These are phyloP conservation scores for Phytophthora fragariae DNA, from an alignment of 352 stramenopile species.

Conservation along the genomic window DNA sequence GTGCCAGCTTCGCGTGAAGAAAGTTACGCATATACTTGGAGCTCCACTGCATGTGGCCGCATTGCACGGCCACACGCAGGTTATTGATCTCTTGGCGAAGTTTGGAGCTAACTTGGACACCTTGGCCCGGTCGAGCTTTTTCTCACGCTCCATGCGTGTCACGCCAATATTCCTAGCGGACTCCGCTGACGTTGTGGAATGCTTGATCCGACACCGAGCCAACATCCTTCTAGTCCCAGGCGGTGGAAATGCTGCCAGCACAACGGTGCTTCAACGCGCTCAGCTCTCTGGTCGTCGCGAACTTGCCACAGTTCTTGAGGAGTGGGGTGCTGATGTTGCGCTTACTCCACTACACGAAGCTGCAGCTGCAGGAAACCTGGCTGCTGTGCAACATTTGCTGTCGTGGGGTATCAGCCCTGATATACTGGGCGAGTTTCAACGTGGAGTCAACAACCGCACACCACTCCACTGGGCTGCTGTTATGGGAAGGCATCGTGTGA, in stretches of 20 bases:
- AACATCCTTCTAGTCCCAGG: conserved; percentile 78
- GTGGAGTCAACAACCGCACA: conserved; percentile 63
- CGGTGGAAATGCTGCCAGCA: conserved; percentile 65
- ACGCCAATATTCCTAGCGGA: conserved; percentile 80
- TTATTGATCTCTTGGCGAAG: conserved; percentile 68
- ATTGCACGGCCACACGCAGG: conserved; percentile 64
- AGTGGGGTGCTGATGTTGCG: conserved; percentile 81
- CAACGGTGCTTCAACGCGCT: conserved; percentile 78
- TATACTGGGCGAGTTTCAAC: conserved; percentile 76
- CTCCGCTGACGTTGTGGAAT: conserved; percentile 71
- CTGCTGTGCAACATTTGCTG: conserved; percentile 61
- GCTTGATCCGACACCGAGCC: conserved; percentile 65
- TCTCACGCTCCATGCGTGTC: conserved; percentile 70
- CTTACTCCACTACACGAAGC: conserved; percentile 81
- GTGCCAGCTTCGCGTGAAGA: conserved; percentile 67
- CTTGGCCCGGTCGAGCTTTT: conserved; percentile 69
- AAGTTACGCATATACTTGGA: conserved; percentile 73
- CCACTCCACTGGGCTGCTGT: conserved; percentile 82
- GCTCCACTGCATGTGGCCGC: conserved; percentile 77
- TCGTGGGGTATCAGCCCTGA: conserved; percentile 64
- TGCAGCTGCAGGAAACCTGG: conserved; percentile 62
- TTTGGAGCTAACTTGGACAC: conserved; percentile 69
- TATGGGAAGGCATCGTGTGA: conserved; percentile 66
- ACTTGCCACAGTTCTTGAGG: conserved; percentile 63
- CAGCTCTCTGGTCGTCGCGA: conserved; percentile 67